Conservation (phyloP, 192 early-diverging fungal genomes). For the Backusella psychrophila region DNA sequence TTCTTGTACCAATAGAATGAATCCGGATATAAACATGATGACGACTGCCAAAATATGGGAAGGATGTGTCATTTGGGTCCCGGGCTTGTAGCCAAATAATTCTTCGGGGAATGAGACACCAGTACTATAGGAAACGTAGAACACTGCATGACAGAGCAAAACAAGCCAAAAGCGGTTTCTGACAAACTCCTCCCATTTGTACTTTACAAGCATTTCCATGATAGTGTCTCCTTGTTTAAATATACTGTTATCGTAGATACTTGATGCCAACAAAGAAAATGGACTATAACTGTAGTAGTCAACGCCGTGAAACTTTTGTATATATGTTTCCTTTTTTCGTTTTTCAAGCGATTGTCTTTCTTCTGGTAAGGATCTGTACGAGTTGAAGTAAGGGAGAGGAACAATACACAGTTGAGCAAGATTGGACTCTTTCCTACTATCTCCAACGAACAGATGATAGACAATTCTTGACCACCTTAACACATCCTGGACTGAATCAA, state of each 20-base stretch:
- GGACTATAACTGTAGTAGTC: neutral
- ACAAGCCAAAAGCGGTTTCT: neutral
- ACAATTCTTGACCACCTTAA: neutral
- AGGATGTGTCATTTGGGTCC: neutral
- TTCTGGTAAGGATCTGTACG: neutral
- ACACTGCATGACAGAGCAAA: neutral
- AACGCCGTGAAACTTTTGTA: neutral
- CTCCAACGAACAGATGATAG: neutral
- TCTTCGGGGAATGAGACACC: constrained; percentile 4
- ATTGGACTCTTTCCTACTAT: neutral
- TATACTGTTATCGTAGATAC: neutral
- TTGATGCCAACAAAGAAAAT: neutral
- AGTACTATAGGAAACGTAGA: neutral
- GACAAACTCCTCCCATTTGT: constrained; percentile 14
- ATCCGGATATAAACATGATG: neutral
- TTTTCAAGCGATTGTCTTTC: neutral
- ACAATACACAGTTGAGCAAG: neutral
- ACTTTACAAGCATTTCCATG: neutral
- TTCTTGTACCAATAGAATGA: neutral
- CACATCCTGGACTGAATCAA: neutral
- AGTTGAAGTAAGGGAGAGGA: neutral
- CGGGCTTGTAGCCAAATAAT: neutral
- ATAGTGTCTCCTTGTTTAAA: constrained; percentile 11
- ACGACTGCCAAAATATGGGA: neutral
- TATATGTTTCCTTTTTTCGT: neutral